A percentile compares a stretch with the other conserved stretches of the same genome.
Evolutionary conservation across 805 yeast species (phyloP).

Genomic region (Barnettozyma pratensis): DNA sequence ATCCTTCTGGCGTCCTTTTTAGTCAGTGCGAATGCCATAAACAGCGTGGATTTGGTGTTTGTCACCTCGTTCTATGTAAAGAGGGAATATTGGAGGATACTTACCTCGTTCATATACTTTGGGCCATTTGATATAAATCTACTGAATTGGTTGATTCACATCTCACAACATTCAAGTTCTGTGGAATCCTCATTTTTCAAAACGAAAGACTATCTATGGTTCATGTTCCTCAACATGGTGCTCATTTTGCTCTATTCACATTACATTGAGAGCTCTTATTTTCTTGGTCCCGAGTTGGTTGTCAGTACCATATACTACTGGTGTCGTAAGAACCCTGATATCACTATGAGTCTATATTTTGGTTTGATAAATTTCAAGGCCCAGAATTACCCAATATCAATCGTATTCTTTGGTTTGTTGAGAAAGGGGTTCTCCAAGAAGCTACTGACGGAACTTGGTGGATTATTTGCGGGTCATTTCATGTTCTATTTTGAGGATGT

Average conservation of each 20-base stretch:
- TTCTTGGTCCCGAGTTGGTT: conserved; percentile 8
- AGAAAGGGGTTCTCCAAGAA: background rate
- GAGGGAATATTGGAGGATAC: conserved; percentile 19
- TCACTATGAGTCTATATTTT: conserved; percentile 3
- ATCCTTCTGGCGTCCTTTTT: conserved; percentile 11
- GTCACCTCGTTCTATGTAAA: conserved; percentile 8
- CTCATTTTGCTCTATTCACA: conserved; percentile 8
- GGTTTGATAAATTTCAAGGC: conserved; percentile 16
- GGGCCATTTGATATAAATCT: conserved; percentile 14
- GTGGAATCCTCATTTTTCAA: conserved; percentile 11
- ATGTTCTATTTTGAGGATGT: conserved; percentile 20
- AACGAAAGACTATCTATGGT: conserved; percentile 19
- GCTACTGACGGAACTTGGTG: conserved; percentile 3
- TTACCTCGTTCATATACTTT: conserved; percentile 17
- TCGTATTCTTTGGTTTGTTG: conserved; percentile 1
- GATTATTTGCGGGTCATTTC: conserved; percentile 17
- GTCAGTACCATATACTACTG: conserved; percentile 16
- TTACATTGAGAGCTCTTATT: conserved; percentile 3
- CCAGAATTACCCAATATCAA: conserved; percentile 10
- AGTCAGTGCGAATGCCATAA: conserved; percentile 9
- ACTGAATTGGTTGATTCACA: conserved; percentile 5
- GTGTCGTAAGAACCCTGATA: conserved; percentile 18
- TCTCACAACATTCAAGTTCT: conserved; percentile 9
- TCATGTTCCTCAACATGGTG: conserved; percentile 6
- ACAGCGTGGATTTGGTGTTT: conserved; percentile 9